Evolutionary conservation across 805 yeast species (phyloP).

Genomic region (Candida jianshihensis): DNA sequence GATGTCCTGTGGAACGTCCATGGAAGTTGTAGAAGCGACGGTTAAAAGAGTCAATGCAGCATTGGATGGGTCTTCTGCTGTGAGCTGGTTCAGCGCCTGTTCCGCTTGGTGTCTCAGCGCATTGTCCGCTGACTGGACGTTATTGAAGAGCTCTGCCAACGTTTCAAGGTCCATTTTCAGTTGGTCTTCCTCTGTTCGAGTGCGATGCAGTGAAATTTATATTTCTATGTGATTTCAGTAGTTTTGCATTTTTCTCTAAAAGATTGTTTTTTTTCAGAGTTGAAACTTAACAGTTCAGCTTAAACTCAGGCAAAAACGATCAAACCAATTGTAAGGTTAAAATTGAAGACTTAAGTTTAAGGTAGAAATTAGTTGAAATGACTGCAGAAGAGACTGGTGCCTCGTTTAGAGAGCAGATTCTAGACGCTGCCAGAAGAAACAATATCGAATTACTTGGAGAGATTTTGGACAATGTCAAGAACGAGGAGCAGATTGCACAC

Average conservation of each 20-base stretch:
- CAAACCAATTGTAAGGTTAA: no score
- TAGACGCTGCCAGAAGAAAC: constrained; percentile 85
- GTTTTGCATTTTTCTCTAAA: no score
- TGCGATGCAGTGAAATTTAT: no score
- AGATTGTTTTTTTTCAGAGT: no score
- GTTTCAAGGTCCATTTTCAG: neutral
- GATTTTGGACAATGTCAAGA: constrained; percentile 36
- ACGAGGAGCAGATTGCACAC: constrained; percentile 27
- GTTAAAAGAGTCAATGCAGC: constrained; percentile 36
- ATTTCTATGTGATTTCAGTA: no score
- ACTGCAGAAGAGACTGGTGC: constrained; percentile 68
- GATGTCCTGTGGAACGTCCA: constrained; percentile 24
- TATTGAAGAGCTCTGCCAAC: neutral
- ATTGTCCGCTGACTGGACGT: constrained; percentile 26
- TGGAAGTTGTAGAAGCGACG: constrained; percentile 28
- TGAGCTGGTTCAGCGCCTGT: constrained; percentile 33
- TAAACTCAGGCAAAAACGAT: neutral
- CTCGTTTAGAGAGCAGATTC: constrained; percentile 63
- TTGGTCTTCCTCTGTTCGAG: neutral
- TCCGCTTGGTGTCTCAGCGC: constrained; percentile 45
- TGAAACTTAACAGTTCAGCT: no score
- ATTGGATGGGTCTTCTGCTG: constrained; percentile 43
- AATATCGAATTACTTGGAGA: constrained; percentile 66
- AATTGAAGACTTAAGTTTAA: no score
- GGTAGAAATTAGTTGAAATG: no score